phyloP scores from a whole-genome alignment of 2,329 filamentous ascomycete genomes.

The Fusarium domesticum region DNA sequence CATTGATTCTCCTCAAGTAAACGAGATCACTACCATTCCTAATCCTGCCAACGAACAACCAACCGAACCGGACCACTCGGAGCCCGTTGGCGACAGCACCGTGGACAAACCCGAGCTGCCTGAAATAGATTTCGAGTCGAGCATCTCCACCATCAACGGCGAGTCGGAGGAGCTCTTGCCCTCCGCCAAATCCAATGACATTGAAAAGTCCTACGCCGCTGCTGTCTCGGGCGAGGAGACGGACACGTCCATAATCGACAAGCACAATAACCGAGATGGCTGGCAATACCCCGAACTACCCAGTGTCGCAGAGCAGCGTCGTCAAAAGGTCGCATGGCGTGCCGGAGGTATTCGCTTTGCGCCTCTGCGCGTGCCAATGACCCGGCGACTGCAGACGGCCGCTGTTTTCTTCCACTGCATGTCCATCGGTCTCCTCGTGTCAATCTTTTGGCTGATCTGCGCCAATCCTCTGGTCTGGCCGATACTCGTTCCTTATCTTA shows the following conservation, averaged over 20 bases:
- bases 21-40: background rate
- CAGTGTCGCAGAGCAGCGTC: slow-evolving; percentile 15
- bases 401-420: slow-evolving; percentile 73
- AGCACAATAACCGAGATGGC: slow-evolving; percentile 6
- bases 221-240: slow-evolving; percentile 13
- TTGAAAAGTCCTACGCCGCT: slow-evolving; percentile 23
- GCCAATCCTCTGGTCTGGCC: slow-evolving; percentile 93
- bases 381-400: slow-evolving; percentile 72
- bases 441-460: slow-evolving; percentile 85
- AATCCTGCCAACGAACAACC: background rate
- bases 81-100: background rate
- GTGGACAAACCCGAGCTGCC: slow-evolving; percentile 8
- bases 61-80: background rate
- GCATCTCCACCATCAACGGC: slow-evolving; percentile 19
- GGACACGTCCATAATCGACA: slow-evolving; percentile 3
- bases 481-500: slow-evolving; percentile 68
- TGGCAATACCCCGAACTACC: slow-evolving; percentile 30
- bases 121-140: slow-evolving; percentile 14
- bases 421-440: slow-evolving; percentile 66
- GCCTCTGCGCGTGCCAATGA: slow-evolving; percentile 69
- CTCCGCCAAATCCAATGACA: slow-evolving; percentile 12
- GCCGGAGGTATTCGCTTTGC: slow-evolving; percentile 73
- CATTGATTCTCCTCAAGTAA: too few species aligned
- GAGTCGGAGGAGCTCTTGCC: slow-evolving; percentile 14
- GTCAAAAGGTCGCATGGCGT: slow-evolving; percentile 34